Conservation (phyloP, 306 rosid species). For the Gastrolobium bilobum region DNA sequence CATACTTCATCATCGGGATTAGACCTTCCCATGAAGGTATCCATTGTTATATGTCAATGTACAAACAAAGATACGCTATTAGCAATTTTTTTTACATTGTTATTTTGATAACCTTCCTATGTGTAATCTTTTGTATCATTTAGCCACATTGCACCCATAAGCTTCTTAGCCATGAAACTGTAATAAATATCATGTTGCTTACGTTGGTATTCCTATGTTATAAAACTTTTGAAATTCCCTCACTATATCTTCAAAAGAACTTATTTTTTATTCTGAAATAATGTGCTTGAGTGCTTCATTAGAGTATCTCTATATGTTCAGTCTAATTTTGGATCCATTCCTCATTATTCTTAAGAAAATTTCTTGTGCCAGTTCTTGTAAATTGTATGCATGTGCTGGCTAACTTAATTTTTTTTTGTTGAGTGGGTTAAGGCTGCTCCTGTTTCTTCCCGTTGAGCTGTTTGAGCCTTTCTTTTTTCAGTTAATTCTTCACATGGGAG, state of each 20-base stretch:
- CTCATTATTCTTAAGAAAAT: constrained; percentile 2
- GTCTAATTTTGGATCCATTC: constrained; percentile 5
- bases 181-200: constrained; percentile 13
- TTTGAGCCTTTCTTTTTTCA: background rate
- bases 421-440: constrained; percentile 25
- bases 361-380: background rate
- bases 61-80: background rate
- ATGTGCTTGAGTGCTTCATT: constrained; percentile 25
- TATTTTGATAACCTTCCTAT: constrained; percentile 13
- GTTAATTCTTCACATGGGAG: constrained; percentile 24
- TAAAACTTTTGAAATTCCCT: background rate
- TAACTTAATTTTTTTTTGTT: constrained; percentile 21
- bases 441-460: constrained; percentile 4
- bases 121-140: background rate
- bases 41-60: constrained; percentile 17
- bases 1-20: constrained; percentile 98
- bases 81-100: background rate
- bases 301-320: background rate
- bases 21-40: constrained; percentile 99
- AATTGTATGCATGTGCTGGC: background rate
- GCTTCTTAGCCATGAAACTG: constrained; percentile 8
- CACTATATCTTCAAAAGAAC: background rate
- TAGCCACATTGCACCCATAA: background rate
- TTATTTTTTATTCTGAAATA: background rate
- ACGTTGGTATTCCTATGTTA: background rate